Evolutionary conservation across 257 asterid genomes (phyloP).

Genomic region (Handroanthus guayacan): DNA sequence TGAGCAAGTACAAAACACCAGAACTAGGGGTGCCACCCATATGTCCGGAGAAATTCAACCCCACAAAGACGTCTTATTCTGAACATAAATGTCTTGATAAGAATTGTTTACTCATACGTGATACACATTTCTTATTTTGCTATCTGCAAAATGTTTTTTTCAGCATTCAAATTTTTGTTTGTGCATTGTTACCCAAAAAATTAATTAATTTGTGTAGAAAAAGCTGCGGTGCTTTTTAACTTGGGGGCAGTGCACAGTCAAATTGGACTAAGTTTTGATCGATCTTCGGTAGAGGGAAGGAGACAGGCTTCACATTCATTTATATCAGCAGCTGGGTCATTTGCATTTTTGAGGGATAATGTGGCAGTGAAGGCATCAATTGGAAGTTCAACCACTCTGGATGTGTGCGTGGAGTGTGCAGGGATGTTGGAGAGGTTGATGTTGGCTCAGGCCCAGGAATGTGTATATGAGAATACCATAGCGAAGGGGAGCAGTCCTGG

Average conservation of each 20-base stretch:
- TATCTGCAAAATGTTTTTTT: neutral
- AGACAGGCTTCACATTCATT: constrained; percentile 71
- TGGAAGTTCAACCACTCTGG: constrained; percentile 64
- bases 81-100: neutral
- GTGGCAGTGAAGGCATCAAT: constrained; percentile 62
- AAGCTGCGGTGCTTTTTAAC: constrained; percentile 71
- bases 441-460: constrained; percentile 82
- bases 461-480: constrained; percentile 76
- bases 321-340: constrained; percentile 74
- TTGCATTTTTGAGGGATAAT: constrained; percentile 62
- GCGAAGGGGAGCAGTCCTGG: constrained; percentile 79
- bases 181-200: neutral
- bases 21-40: neutral
- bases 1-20: neutral
- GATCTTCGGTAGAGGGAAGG: constrained; percentile 68
- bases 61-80: no score
- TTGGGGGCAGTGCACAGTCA: constrained; percentile 74
- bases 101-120: neutral
- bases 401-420: constrained; percentile 64
- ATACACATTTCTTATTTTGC: neutral
- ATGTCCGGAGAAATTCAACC: neutral
- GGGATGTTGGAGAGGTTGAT: constrained; percentile 79
- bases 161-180: neutral
- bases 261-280: constrained; percentile 62
- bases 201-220: constrained; percentile 43